Evolutionary conservation across 345 rosid genomes (phyloP).

Genomic region (Draba incana): DNA sequence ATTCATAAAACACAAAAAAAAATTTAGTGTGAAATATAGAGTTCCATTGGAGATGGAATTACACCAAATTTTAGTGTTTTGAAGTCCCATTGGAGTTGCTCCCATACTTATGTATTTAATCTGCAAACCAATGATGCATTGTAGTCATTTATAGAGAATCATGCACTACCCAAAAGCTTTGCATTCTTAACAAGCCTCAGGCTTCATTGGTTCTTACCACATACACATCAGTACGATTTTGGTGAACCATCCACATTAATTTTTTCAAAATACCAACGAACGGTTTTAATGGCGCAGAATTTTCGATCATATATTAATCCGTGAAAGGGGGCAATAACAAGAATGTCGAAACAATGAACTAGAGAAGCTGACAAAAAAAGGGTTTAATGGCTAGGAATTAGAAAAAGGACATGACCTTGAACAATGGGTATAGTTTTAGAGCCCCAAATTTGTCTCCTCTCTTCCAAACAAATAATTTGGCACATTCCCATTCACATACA

Average conservation of each 20-base stretch:
- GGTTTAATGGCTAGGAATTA: conserved; percentile 26
- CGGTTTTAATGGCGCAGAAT: not conserved
- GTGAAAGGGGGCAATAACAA: not conserved
- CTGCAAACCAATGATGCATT: conserved; percentile 17
- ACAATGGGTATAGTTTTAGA: conserved; percentile 27
- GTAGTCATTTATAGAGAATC: conserved; percentile 15
- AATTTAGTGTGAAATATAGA: no score
- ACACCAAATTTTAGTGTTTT: no score
- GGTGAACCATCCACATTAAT: not conserved
- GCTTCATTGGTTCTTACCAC: conserved; percentile 12
- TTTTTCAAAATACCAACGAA: no score
- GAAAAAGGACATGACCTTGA: conserved; percentile 14
- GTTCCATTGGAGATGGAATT: no score
- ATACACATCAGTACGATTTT: not conserved
- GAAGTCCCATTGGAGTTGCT: no score
- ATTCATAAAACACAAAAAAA: no score
- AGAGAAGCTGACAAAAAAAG: conserved; percentile 3
- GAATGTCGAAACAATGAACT: conserved; percentile 18
- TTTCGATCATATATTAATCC: not conserved
- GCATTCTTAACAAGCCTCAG: conserved; percentile 6
- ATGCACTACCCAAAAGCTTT: conserved; percentile 17
- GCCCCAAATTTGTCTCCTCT: conserved; percentile 43
- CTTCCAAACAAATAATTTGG: conserved; percentile 37
- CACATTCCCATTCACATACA: conserved; percentile 24
- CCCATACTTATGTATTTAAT: conserved; percentile 17